Percentiles rank a stretch among this genome's conserved stretches.
Conservation (phyloP, 495 filamentous ascomycete species). For the Sphaerosporella brunnea region DNA sequence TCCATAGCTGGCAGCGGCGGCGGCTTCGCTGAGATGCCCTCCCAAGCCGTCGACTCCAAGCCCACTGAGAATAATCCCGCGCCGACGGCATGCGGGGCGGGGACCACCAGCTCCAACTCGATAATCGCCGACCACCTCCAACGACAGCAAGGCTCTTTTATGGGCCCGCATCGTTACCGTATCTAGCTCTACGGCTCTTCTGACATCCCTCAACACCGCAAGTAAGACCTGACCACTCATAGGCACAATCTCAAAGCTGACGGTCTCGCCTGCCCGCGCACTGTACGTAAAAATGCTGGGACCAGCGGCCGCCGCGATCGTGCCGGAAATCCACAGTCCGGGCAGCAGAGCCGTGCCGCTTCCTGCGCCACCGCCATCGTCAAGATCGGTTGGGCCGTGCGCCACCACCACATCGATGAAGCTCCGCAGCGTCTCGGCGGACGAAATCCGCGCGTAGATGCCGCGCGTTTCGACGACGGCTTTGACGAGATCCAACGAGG, state of each 20-base stretch:
- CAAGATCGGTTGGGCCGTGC: background rate
- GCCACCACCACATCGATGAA: background rate
- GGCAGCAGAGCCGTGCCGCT: background rate
- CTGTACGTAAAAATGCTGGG: background rate
- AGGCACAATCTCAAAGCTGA: background rate
- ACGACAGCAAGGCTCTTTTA: background rate
- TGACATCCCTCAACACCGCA: background rate
- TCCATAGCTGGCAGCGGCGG: background rate
- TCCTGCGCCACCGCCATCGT: background rate
- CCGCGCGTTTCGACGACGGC: background rate
- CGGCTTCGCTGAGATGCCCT: background rate
- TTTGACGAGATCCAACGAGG: background rate
- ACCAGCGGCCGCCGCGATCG: background rate
- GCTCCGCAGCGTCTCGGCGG: background rate
- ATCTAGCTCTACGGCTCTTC: background rate
- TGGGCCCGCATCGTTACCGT: background rate
- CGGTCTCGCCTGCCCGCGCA: background rate
- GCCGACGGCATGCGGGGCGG: background rate
- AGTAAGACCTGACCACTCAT: background rate
- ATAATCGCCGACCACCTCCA: background rate
- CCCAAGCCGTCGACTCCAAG: background rate
- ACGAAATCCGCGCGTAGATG: background rate
- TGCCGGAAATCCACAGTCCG: background rate
- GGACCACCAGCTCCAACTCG: background rate
- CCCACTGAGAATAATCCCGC: background rate